A percentile compares a stretch with the other conserved stretches of the same genome.
phyloP scores from a whole-genome alignment of 1,284 basidiomycete genomes.

The Boletellus sp. region DNA sequence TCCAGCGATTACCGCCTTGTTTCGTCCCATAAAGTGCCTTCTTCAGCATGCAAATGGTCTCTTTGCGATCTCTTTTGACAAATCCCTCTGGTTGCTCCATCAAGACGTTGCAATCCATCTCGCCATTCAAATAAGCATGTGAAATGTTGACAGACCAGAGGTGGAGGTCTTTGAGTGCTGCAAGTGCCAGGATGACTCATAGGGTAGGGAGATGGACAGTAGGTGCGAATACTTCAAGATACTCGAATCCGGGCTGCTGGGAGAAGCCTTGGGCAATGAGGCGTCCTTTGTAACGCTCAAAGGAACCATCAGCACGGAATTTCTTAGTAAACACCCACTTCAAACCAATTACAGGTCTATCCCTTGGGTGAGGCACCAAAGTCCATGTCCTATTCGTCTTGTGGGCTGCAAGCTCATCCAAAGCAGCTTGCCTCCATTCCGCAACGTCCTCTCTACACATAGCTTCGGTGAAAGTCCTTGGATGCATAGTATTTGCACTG shows the following conservation, averaged over 20 bases:
- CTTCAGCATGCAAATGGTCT: no score
- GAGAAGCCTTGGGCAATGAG: no score
- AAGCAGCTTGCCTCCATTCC: slow-evolving; percentile 14
- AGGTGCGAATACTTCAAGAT: not conserved
- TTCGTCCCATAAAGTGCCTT: no score
- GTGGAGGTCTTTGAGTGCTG: no score
- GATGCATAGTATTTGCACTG: no score
- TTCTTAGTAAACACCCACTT: slow-evolving; percentile 17
- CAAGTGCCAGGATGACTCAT: not conserved
- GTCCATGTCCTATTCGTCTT: slow-evolving; percentile 13
- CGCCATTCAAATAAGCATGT: no score
- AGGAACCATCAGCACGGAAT: slow-evolving; percentile 9
- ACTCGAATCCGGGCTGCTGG: not conserved
- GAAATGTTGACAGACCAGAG: no score
- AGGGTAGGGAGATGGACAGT: not conserved
- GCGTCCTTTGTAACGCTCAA: slow-evolving; percentile 7
- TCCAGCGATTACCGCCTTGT: no score
- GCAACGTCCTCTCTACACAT: slow-evolving; percentile 1
- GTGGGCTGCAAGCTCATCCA: slow-evolving; percentile 16
- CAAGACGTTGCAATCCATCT: not conserved
- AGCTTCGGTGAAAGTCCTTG: no score
- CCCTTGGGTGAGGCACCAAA: slow-evolving; percentile 1
- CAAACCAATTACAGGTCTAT: slow-evolving; percentile 2
- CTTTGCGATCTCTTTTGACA: not conserved
- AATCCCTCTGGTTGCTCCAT: not conserved